phyloP scores from a whole-genome alignment of 2,329 filamentous ascomycete genomes.

The Xylariaceae sp. region DNA sequence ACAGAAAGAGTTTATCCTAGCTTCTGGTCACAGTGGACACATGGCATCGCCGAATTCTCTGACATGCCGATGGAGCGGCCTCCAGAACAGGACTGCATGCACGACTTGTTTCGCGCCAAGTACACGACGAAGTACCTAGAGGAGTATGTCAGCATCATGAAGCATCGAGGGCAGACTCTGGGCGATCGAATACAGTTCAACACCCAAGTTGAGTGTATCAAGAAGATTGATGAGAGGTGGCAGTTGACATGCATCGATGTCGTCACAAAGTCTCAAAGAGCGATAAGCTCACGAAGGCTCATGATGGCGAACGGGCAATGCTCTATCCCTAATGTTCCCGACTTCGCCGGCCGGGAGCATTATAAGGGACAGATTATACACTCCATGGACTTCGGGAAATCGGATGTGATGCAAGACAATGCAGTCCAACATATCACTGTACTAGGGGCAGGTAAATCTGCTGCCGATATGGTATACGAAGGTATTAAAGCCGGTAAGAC shows the following conservation, averaged over 20 bases:
- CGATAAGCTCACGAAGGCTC: slow-evolving; percentile 10
- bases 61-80: slow-evolving; percentile 26
- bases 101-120: slow-evolving; percentile 25
- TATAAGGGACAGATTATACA: slow-evolving; percentile 31
- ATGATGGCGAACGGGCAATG: slow-evolving; percentile 18
- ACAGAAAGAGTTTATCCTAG: slow-evolving; percentile 23
- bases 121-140: slow-evolving; percentile 27
- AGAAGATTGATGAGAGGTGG: slow-evolving; percentile 20
- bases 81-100: slow-evolving; percentile 21
- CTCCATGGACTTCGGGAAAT: slow-evolving; percentile 31
- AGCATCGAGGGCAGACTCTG: slow-evolving; percentile 17
- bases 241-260: slow-evolving; percentile 16
- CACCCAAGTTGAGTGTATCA: slow-evolving; percentile 16
- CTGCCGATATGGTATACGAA: slow-evolving; percentile 36
- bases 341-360: slow-evolving; percentile 22
- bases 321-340: slow-evolving; percentile 26
- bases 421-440: slow-evolving; percentile 27
- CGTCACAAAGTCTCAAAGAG: slow-evolving; percentile 10
- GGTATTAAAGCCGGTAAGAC: slow-evolving; percentile 29
- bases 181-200: slow-evolving; percentile 21
- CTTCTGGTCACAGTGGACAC: slow-evolving; percentile 31
- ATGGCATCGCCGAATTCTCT: slow-evolving; percentile 28
- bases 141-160: slow-evolving; percentile 18
- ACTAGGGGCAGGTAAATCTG: slow-evolving; percentile 34
- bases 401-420: slow-evolving; percentile 20